Conservation (phyloP, 2,329 filamentous ascomycete species). For the Ascochyta fabae region DNA sequence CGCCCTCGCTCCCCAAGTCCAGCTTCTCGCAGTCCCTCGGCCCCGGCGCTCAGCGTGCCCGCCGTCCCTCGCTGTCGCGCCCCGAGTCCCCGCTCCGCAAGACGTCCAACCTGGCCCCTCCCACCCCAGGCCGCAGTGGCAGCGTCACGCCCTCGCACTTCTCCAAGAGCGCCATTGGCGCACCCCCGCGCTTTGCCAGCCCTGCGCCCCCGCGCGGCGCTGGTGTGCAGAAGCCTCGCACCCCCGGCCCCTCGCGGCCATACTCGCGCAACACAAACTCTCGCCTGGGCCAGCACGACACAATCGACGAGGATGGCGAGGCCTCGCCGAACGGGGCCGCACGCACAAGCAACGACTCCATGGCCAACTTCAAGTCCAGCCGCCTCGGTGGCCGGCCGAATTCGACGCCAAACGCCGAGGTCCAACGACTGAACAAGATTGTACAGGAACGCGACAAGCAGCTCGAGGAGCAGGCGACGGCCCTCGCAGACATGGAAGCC, state of each 20-base stretch:
- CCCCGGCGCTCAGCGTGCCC: constrained; percentile 65
- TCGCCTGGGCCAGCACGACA: constrained; percentile 52
- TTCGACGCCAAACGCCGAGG: constrained; percentile 64
- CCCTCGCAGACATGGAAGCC: constrained; percentile 86
- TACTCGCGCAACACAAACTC: constrained; percentile 57
- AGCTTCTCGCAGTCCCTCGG: constrained; percentile 92
- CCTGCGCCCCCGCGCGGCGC: constrained; percentile 66
- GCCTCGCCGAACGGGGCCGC: constrained; percentile 60
- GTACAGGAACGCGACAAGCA: constrained; percentile 86
- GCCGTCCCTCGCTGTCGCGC: constrained; percentile 79
- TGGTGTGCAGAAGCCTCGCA: constrained; percentile 58
- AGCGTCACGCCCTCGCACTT: constrained; percentile 62
- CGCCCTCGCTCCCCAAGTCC: constrained; percentile 74
- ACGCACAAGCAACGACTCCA: constrained; percentile 60
- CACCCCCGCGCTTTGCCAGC: constrained; percentile 66
- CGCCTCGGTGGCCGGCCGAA: constrained; percentile 35
- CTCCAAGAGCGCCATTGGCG: constrained; percentile 60
- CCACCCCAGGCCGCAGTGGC: constrained; percentile 59
- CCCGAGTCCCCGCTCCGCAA: constrained; percentile 85
- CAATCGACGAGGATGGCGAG: constrained; percentile 49
- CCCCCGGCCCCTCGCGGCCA: constrained; percentile 51
- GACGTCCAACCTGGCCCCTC: constrained; percentile 50
- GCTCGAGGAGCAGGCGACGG: constrained; percentile 84
- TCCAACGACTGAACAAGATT: constrained; percentile 73
- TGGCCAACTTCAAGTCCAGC: constrained; percentile 52